These are phyloP conservation scores for Luvunga scandens DNA, from an alignment of 345 rosid species.

Conservation along the genomic window DNA sequence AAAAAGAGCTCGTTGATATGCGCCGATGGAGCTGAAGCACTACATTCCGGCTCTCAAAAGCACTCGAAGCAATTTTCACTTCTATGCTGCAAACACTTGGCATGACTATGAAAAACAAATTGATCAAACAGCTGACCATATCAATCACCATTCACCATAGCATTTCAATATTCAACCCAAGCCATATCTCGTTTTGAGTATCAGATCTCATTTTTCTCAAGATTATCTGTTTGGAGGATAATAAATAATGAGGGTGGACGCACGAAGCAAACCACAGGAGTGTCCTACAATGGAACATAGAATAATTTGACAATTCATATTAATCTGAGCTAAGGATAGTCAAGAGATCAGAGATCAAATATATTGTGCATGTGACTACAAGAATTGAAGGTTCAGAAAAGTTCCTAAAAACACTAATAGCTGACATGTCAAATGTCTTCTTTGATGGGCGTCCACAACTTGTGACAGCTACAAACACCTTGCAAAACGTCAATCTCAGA, in stretches of 20 bases:
- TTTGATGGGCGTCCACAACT: constrained; percentile 20
- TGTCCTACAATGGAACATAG: background rate
- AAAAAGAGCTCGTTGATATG: background rate
- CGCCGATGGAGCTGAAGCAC: background rate
- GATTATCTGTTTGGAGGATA: background rate
- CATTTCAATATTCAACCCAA: background rate
- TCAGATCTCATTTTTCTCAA: background rate
- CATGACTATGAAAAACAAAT: background rate
- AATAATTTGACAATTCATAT: background rate
- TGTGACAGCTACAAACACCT: constrained; percentile 14
- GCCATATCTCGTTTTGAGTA: background rate
- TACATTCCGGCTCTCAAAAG: background rate
- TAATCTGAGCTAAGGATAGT: background rate
- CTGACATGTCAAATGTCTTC: constrained; percentile 23
- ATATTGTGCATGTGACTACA: background rate
- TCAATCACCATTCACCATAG: background rate
- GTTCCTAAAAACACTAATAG: background rate
- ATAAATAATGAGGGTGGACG: background rate
- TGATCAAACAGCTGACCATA: background rate
- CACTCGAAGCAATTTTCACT: background rate
- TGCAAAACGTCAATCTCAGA: constrained; percentile 20
- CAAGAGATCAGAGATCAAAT: background rate
- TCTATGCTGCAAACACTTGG: background rate
- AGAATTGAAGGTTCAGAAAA: background rate
- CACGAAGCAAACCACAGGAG: too few relatives aligned